A percentile compares a stretch with the other conserved stretches of the same genome.
phyloP scores from a whole-genome alignment of 1,284 basidiomycete genomes.

The Chalciporus sp. region DNA sequence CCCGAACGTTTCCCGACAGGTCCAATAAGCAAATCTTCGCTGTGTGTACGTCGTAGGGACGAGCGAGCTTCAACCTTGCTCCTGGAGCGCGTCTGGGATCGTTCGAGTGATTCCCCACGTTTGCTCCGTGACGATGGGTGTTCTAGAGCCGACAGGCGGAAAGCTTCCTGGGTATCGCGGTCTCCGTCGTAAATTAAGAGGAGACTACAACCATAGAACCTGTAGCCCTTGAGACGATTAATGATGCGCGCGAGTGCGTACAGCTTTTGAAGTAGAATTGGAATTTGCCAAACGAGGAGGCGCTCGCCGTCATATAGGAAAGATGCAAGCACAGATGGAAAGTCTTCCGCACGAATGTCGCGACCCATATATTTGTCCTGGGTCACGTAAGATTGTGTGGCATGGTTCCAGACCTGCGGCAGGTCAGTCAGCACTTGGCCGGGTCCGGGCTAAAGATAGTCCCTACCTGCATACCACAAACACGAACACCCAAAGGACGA shows the following conservation, averaged over 20 bases:
- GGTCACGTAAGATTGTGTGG: conserved; percentile 80
- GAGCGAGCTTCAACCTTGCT: conserved; percentile 42
- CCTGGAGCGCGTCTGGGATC: conserved; percentile 41
- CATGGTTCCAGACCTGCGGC: conserved; percentile 85
- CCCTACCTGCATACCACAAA: conserved; percentile 98
- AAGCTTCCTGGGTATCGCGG: conserved; percentile 79
- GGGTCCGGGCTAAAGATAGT: conserved; percentile 7
- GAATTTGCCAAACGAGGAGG: conserved; percentile 91
- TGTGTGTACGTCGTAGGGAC: conserved; percentile 68
- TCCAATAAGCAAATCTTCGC: conserved; percentile 72
- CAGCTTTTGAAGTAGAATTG: conserved; percentile 87
- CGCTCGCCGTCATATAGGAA: conserved; percentile 88
- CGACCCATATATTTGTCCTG: conserved; percentile 98
- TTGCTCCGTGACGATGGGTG: conserved; percentile 71
- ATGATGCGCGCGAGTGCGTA: conserved; percentile 94
- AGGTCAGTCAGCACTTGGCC: conserved; percentile 11
- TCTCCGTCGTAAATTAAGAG: conserved; percentile 99
- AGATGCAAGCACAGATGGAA: conserved; percentile 77
- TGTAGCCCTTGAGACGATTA: conserved; percentile 85
- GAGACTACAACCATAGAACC: conserved; percentile 97
- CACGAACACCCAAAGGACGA: conserved; percentile 85
- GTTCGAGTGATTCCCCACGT: conserved; percentile 77
- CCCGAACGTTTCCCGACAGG: conserved; percentile 61
- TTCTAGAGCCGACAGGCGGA: conserved; percentile 61
- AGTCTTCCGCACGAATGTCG: conserved; percentile 85